Evolutionary conservation across 1,284 basidiomycete genomes (phyloP), one percentile per base, ranked within the genome.

Genomic region (Ustilago hordei): DNA sequence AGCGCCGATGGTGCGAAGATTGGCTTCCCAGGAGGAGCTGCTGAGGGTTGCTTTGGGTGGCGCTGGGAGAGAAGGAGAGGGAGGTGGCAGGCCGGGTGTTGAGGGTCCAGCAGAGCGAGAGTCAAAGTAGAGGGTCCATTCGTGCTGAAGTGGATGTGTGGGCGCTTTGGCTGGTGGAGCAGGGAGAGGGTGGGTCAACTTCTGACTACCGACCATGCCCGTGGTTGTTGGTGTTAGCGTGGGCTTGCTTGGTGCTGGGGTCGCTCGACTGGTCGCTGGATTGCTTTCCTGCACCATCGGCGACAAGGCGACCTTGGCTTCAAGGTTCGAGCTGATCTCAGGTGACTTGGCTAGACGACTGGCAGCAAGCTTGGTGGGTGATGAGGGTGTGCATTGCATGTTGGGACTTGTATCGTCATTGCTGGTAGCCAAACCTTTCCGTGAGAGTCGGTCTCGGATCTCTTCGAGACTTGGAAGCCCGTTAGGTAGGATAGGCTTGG

Each of bases 71-170:
- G 63, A 93, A 90, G 15, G 90, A 92, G 60, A 94, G 90, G 4
- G 92, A 90, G 4, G 92, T 91, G 86, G 93, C 91, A 54, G 28
- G 2, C 50, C 52, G 19, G 64, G 60, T 0, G 61, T 67, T 1
- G 56, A 13, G 11, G 68, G 55, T 1, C 52, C 50, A 41, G 64
- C 50, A 3, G 68, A 23, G 11, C 59, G 69, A 3, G 62, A 90
- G 85, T 97, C 95, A 86, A 94, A 94, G 87, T 91, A 95, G 64
- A 96, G 89, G 4, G 93, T 95, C 93, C 94, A 96, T 64, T 90
- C 85, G 86, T 92, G 92, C 82, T 93, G 91, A 35, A 96, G 88
- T 3, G 94, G 94, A 83, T 94, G 93, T 5, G 53, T 41, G 12
- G 63, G 13, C 11, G 60, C 32, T 38, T 62, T 69, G 35, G 59